Evolutionary conservation across 768 basidiomycete species (phyloP).

Genomic region (Russula sp.): DNA sequence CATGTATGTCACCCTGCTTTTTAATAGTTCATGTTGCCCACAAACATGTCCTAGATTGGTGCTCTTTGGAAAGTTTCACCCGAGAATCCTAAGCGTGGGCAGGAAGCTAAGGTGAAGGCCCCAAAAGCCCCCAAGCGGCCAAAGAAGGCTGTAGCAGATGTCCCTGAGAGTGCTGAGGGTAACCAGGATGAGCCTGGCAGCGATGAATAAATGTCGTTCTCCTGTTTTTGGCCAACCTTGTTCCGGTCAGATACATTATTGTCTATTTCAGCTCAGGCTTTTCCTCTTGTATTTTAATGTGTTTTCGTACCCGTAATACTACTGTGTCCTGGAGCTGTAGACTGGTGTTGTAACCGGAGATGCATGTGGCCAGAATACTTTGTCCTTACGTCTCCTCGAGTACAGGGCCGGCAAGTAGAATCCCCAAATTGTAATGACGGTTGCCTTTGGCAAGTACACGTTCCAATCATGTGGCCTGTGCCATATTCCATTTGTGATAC

Average conservation of each 20-base stretch:
- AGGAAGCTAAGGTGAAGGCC: constrained; percentile 41
- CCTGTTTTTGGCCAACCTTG: not conserved
- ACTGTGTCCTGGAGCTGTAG: not conserved
- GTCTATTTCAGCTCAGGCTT: not conserved
- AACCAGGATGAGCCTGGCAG: constrained; percentile 19
- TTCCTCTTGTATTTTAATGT: constrained; percentile 6
- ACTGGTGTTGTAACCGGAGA: not conserved
- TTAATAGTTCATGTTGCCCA: not conserved
- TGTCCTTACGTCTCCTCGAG: too few relatives aligned
- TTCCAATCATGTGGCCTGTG: too few relatives aligned
- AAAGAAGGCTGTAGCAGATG: constrained; percentile 9
- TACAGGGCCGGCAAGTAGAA: too few relatives aligned
- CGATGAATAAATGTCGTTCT: constrained; percentile 17
- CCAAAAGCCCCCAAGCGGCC: constrained; percentile 31
- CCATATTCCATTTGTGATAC: too few relatives aligned
- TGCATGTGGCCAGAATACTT: not conserved
- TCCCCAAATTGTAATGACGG: too few relatives aligned
- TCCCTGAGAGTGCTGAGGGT: not conserved
- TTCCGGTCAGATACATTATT: not conserved
- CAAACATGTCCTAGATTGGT: constrained; percentile 38
- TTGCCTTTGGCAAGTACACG: too few relatives aligned
- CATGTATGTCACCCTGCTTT: constrained; percentile 27
- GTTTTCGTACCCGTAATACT: constrained; percentile 1
- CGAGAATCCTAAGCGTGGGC: constrained; percentile 58
- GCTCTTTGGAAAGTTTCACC: constrained; percentile 50